Evolutionary conservation across 306 rosid species (phyloP).

Genomic region (Elaeagnus macrophylla): DNA sequence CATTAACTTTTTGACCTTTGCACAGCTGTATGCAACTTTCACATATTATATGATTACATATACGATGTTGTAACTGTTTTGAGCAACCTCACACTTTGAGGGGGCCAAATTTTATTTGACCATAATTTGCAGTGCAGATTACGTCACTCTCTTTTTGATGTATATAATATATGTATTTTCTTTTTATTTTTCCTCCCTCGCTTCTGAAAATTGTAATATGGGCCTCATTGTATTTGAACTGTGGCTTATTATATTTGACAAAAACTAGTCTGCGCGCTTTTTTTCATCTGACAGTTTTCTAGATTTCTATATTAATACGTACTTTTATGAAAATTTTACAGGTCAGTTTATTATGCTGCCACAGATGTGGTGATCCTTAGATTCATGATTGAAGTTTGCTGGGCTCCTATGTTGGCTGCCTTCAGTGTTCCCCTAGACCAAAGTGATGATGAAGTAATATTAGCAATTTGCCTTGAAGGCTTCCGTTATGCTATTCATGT

Average conservation of each 20-base stretch:
- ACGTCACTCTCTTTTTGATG: background rate
- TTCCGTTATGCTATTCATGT: constrained; percentile 86
- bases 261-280: background rate
- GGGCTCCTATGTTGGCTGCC: constrained; percentile 99
- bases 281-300: constrained; percentile 20
- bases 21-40: constrained; percentile 6
- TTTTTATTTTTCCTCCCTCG: background rate
- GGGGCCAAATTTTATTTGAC: background rate
- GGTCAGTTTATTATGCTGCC: constrained; percentile 96
- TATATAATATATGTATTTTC: background rate
- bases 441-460: constrained; percentile 85
- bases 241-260: background rate
- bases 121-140: background rate
- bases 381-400: constrained; percentile 96
- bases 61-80: no score
- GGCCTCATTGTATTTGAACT: constrained; percentile 3
- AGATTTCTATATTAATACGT: constrained; percentile 1
- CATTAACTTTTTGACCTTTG: constrained; percentile 13
- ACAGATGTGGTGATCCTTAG: constrained; percentile 85
- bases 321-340: constrained; percentile 18
- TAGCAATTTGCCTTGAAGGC: constrained; percentile 89
- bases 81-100: background rate
- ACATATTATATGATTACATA: no score
- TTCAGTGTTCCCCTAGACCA: constrained; percentile 99
- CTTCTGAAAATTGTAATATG: background rate